Conservation (phyloP, 345 rosid genomes). For the Citropsis articulata region DNA sequence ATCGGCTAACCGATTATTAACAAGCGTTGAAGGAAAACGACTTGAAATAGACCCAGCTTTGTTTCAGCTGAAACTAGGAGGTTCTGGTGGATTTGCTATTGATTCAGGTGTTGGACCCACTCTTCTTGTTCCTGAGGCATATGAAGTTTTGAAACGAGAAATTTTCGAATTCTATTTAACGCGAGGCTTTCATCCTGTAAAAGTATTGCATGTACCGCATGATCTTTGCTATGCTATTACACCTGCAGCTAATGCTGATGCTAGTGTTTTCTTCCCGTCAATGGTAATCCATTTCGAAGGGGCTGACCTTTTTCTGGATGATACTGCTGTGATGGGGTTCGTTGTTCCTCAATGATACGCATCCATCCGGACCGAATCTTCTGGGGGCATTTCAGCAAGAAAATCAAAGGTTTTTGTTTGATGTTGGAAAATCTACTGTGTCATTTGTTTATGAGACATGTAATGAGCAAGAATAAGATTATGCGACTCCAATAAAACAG, state of each 20-base stretch:
- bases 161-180: too few species aligned
- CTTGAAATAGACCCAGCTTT: neutral
- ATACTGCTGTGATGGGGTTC: neutral
- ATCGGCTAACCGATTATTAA: too few species aligned
- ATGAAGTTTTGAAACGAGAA: neutral
- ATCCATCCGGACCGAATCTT: too few species aligned
- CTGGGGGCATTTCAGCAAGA: neutral
- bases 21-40: neutral
- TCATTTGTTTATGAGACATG: neutral
- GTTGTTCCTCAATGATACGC: too few species aligned
- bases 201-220: neutral
- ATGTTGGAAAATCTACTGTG: neutral
- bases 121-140: neutral
- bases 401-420: neutral
- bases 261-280: neutral
- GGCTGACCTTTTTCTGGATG: neutral
- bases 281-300: neutral
- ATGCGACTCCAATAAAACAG: neutral
- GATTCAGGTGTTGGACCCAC: conserved; percentile 4
- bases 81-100: neutral
- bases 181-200: neutral
- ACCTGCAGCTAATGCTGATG: neutral
- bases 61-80: neutral
- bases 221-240: neutral
- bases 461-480: neutral